Conservation (phyloP, 441 rosid genomes). For the Eruca vesicaria region DNA sequence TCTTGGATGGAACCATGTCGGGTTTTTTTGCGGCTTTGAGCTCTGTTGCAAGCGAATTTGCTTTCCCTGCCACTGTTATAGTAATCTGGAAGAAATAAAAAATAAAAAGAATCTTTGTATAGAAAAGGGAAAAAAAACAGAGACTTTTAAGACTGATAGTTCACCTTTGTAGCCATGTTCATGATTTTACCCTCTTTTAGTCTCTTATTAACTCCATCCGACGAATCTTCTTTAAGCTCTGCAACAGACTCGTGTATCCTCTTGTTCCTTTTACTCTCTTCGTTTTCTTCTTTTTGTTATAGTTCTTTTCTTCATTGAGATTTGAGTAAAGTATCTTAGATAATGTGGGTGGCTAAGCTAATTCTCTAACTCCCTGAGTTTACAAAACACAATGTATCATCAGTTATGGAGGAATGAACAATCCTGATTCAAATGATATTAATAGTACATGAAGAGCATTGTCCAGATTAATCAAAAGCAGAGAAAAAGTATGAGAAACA, state of each 20-base stretch:
- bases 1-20: slow-evolving; percentile 78
- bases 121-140: neutral
- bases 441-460: slow-evolving; percentile 69
- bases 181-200: slow-evolving; percentile 46
- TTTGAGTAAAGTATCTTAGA: slow-evolving; percentile 59
- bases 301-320: slow-evolving; percentile 32
- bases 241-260: slow-evolving; percentile 57
- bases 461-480: slow-evolving; percentile 69
- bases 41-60: slow-evolving; percentile 75
- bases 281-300: slow-evolving; percentile 25
- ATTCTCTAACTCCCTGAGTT: slow-evolving; percentile 69
- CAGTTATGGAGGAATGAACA: neutral
- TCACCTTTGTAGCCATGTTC: slow-evolving; percentile 54
- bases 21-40: slow-evolving; percentile 54
- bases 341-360: slow-evolving; percentile 73
- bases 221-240: slow-evolving; percentile 40
- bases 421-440: neutral
- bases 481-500: slow-evolving; percentile 58
- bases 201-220: slow-evolving; percentile 41
- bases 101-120: neutral
- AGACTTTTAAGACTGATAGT: neutral
- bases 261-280: slow-evolving; percentile 35
- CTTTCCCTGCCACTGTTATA: slow-evolving; percentile 73
- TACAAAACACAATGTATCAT: slow-evolving; percentile 10
- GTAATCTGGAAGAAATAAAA: slow-evolving; percentile 48